Conservation (phyloP, 2,329 filamentous ascomycete species). For the Pseudogymnoascus sp. region DNA sequence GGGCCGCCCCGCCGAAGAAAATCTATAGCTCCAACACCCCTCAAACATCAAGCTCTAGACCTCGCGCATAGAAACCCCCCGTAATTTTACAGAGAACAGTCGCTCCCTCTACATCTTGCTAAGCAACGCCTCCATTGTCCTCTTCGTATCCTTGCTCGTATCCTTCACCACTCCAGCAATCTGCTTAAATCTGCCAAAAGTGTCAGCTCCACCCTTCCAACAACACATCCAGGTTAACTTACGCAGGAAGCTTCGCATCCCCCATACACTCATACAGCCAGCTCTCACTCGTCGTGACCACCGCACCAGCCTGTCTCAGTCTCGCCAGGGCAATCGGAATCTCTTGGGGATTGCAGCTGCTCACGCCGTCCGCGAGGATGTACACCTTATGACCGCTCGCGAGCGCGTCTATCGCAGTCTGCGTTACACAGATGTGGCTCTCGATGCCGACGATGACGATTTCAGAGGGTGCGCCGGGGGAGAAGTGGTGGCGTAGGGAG, state of each 20-base stretch:
- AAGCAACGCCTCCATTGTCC: slow-evolving; percentile 56
- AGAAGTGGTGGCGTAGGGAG: slow-evolving; percentile 43
- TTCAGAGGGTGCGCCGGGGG: slow-evolving; percentile 37
- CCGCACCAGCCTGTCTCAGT: slow-evolving; percentile 65
- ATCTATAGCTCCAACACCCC: neutral
- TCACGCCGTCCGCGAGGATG: slow-evolving; percentile 81
- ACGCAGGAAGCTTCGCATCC: slow-evolving; percentile 61
- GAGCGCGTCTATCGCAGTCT: slow-evolving; percentile 79
- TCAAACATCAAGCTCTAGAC: neutral
- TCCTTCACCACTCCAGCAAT: slow-evolving; percentile 75
- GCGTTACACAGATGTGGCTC: slow-evolving; percentile 86
- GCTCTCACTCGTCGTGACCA: slow-evolving; percentile 81
- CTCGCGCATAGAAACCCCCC: neutral
- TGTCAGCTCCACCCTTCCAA: slow-evolving; percentile 10
- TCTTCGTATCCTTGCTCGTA: slow-evolving; percentile 60
- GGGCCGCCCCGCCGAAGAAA: neutral
- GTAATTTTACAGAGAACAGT: neutral
- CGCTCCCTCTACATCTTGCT: slow-evolving; percentile 50
- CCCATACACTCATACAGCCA: slow-evolving; percentile 84
- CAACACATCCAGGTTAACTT: slow-evolving; percentile 17
- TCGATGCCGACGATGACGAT: slow-evolving; percentile 86
- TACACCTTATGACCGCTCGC: slow-evolving; percentile 72
- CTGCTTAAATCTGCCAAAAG: slow-evolving; percentile 49
- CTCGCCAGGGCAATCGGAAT: slow-evolving; percentile 69
- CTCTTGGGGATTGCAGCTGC: slow-evolving; percentile 77